Percentiles rank a stretch among this genome's conserved stretches.
Conservation (phyloP, 2,329 filamentous ascomycete species). For the Calonectria crousiana region DNA sequence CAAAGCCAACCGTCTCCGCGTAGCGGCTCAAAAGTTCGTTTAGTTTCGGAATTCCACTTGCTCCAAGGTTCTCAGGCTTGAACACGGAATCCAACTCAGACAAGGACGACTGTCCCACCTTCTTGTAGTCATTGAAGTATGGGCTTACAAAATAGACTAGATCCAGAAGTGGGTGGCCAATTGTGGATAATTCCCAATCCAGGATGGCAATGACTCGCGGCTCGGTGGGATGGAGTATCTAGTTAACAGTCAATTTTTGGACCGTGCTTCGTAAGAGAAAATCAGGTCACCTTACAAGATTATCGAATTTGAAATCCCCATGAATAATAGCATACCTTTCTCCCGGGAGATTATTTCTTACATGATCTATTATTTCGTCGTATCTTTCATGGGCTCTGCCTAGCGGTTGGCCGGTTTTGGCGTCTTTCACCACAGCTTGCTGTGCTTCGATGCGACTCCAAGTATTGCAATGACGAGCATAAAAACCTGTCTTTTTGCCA, state of each 20-base stretch:
- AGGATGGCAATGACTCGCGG: conserved; percentile 26
- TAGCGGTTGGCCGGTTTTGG: conserved; percentile 4
- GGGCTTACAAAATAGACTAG: conserved; percentile 14
- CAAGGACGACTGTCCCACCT: neutral
- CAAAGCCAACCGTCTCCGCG: conserved; percentile 14
- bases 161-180: conserved; percentile 26
- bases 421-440: conserved; percentile 14
- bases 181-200: conserved; percentile 28
- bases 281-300: neutral
- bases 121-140: neutral
- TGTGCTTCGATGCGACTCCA: conserved; percentile 21
- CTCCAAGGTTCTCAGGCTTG: neutral
- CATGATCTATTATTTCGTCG: conserved; percentile 6
- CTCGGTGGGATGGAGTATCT: conserved; percentile 27
- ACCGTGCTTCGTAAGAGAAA: neutral
- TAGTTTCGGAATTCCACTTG: conserved; percentile 1
- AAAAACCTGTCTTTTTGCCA: conserved; percentile 17
- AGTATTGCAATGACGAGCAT: conserved; percentile 22
- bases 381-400: conserved; percentile 25
- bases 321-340: conserved; percentile 21
- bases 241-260: neutral
- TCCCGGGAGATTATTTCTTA: neutral
- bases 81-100: neutral
- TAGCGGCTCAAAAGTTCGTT: conserved; percentile 9
- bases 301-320: conserved; percentile 32